A percentile compares a stretch with the other conserved stretches of the same genome.
phyloP scores from a whole-genome alignment of 257 asterid genomes.

The Thymus mandschuricus region DNA sequence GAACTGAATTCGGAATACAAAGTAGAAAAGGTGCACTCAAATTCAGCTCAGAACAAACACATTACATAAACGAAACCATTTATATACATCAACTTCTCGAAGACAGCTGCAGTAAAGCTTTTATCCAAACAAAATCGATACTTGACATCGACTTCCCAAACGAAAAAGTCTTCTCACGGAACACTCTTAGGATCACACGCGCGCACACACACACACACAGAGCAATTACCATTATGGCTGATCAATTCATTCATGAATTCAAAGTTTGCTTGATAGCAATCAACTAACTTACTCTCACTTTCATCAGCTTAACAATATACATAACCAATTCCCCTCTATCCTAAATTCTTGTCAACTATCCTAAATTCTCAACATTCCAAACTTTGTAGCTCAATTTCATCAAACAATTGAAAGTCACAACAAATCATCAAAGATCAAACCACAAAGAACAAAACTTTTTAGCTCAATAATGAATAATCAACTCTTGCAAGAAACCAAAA shows the following conservation, averaged over 20 bases:
- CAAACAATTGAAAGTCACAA: background rate
- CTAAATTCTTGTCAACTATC: background rate
- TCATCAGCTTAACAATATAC: background rate
- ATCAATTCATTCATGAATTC: background rate
- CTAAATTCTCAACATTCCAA: background rate
- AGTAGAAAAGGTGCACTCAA: background rate
- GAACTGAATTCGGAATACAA: constrained; percentile 53
- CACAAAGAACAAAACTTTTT: constrained; percentile 22
- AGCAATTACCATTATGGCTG: background rate
- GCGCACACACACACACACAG: background rate
- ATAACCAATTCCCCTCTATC: background rate
- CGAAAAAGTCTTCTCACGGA: background rate
- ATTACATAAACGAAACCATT: background rate
- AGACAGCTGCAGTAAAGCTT: background rate
- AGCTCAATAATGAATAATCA: background rate
- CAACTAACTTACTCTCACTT: background rate
- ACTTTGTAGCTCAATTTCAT: background rate
- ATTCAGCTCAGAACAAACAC: constrained; percentile 12
- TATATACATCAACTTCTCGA: constrained; percentile 1
- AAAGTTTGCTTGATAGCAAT: background rate
- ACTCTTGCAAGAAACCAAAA: background rate
- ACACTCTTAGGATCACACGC: background rate
- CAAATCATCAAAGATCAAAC: background rate
- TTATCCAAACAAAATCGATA: background rate
- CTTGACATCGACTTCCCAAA: background rate